Evolutionary conservation across 1,284 basidiomycete genomes (phyloP).

Genomic region (Pseudozyma sp.): DNA sequence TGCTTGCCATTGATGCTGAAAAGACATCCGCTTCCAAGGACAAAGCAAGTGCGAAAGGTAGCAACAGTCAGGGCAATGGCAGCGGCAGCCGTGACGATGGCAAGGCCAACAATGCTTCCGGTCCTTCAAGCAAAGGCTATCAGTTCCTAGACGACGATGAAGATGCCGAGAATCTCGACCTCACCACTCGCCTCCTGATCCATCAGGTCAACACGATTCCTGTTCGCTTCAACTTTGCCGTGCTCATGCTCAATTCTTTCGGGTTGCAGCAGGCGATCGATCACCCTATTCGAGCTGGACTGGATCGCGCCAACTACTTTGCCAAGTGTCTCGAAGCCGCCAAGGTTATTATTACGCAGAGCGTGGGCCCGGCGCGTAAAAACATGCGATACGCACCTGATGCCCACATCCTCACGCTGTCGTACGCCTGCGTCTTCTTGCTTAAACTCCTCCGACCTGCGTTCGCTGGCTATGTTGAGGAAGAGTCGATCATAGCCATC

Average conservation of each 20-base stretch:
- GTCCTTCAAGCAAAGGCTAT: slow-evolving; percentile 12
- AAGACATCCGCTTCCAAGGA: slow-evolving; percentile 29
- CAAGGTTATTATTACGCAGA: slow-evolving; percentile 59
- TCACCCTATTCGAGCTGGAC: slow-evolving; percentile 56
- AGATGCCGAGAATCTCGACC: slow-evolving; percentile 57
- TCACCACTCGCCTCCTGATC: slow-evolving; percentile 60
- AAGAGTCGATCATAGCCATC: slow-evolving; percentile 76
- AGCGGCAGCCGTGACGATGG: slow-evolving; percentile 9
- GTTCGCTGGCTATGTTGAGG: slow-evolving; percentile 80
- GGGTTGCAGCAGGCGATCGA: slow-evolving; percentile 93
- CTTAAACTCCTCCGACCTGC: slow-evolving; percentile 80
- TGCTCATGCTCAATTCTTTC: slow-evolving; percentile 81
- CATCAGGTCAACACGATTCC: slow-evolving; percentile 59
- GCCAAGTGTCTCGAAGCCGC: slow-evolving; percentile 65
- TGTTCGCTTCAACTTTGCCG: slow-evolving; percentile 64
- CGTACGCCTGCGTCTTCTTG: slow-evolving; percentile 80
- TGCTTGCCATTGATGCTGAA: slow-evolving; percentile 12
- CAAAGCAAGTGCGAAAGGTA: slow-evolving; percentile 17
- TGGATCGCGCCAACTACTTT: slow-evolving; percentile 67
- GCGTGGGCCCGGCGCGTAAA: slow-evolving; percentile 54
- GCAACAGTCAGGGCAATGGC: slow-evolving; percentile 16
- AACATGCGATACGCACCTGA: slow-evolving; percentile 87
- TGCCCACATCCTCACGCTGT: slow-evolving; percentile 88
- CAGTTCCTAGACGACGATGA: slow-evolving; percentile 51
- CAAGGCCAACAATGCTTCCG: slow-evolving; percentile 1